Conservation (phyloP, 2,329 filamentous ascomycete species). For the Botrytis tulipae region DNA sequence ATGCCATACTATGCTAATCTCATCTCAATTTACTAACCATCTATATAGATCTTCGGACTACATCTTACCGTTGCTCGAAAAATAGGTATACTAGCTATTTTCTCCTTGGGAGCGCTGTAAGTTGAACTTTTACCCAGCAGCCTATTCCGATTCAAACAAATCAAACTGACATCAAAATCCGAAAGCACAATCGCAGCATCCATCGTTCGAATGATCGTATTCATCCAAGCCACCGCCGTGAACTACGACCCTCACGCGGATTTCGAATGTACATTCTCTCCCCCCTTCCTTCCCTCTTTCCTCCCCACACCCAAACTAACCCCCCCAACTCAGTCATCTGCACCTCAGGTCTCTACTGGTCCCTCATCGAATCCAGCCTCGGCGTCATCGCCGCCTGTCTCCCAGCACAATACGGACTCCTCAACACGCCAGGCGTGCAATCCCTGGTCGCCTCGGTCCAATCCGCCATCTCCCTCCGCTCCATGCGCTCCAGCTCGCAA, state of each 20-base stretch:
- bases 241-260: conserved; percentile 18
- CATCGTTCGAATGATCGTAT: conserved; percentile 13
- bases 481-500: not conserved
- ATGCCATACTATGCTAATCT: too few relatives aligned
- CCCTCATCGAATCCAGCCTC: conserved; percentile 16
- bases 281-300: not conserved
- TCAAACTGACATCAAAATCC: not conserved
- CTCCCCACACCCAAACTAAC: not conserved
- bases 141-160: accelerated
- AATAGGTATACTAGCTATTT: conserved; percentile 16
- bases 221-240: conserved; percentile 7
- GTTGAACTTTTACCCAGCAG: not conserved
- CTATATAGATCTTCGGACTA: not conserved
- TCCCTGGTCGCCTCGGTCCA: conserved; percentile 2
- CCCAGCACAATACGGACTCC: conserved; percentile 14
- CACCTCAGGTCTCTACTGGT: conserved; percentile 15
- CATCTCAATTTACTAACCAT: not conserved
- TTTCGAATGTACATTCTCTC: conserved; percentile 6
- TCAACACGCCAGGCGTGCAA: not conserved
- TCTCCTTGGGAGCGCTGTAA: conserved; percentile 16
- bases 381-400: conserved; percentile 18
- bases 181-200: conserved; percentile 19
- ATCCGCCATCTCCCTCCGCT: conserved; percentile 7
- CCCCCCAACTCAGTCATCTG: not conserved
- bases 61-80: conserved; percentile 9